Percentiles rank a stretch among this genome's conserved stretches.
Evolutionary conservation across 23 red algal species (phyloP).

Genomic region (Gracilaria domingensis): DNA sequence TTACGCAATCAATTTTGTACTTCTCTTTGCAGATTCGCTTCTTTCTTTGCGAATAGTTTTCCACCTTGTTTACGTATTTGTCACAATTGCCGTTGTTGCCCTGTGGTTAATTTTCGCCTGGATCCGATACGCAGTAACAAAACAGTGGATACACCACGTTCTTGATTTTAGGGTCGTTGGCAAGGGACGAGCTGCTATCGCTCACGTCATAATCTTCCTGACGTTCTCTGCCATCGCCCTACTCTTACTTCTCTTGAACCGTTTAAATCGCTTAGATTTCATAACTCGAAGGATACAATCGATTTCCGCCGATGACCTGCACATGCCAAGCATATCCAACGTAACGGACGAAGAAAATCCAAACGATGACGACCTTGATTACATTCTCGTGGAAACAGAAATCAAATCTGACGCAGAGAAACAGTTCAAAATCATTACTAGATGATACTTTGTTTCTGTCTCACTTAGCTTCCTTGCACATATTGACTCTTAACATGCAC

Average conservation of each 20-base stretch:
- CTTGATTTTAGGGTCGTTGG: constrained; percentile 34
- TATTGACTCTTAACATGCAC: neutral
- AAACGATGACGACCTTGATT: neutral
- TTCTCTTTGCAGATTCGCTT: constrained; percentile 46
- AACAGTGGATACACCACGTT: constrained; percentile 38
- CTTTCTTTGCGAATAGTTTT: constrained; percentile 56
- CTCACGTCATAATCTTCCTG: constrained; percentile 31
- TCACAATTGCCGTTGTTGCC: constrained; percentile 12
- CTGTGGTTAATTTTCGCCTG: constrained; percentile 63
- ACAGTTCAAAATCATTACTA: neutral
- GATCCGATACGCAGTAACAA: constrained; percentile 46
- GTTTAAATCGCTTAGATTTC: constrained; percentile 4
- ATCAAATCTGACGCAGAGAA: neutral
- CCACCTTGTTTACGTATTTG: constrained; percentile 33
- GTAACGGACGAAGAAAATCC: constrained; percentile 14
- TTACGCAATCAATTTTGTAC: constrained; percentile 53
- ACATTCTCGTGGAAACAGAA: neutral
- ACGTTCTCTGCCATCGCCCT: neutral
- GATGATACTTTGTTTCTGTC: neutral
- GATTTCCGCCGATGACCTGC: constrained; percentile 6
- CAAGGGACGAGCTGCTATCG: neutral
- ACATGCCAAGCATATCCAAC: neutral
- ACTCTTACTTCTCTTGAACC: constrained; percentile 14
- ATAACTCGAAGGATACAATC: constrained; percentile 14
- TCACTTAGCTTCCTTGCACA: neutral